A percentile compares a stretch with the other conserved stretches of the same genome.
These are phyloP conservation scores for Clarireedia homoeocarpa DNA, from an alignment of 2,329 filamentous ascomycete genomes.

Conservation along the genomic window DNA sequence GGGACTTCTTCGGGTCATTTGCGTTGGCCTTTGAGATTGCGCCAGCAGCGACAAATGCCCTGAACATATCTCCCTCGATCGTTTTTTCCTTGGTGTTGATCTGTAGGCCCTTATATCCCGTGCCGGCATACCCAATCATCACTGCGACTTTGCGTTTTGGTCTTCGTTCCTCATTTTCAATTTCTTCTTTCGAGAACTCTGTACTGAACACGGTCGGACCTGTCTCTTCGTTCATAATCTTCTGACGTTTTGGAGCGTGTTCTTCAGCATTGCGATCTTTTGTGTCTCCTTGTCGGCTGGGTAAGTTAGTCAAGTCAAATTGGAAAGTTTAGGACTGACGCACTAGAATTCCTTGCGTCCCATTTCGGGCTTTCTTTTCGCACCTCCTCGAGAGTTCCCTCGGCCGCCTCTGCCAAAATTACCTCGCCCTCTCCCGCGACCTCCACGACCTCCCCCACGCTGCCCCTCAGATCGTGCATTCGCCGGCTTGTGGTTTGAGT, in stretches of 20 bases:
- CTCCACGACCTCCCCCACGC: constrained; percentile 14
- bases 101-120: constrained; percentile 96
- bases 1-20: constrained; percentile 92
- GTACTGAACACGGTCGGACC: constrained; percentile 29
- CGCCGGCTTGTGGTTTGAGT: constrained; percentile 9
- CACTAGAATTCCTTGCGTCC: constrained; percentile 59
- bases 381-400: constrained; percentile 32
- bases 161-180: constrained; percentile 74
- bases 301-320: constrained; percentile 38
- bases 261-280: constrained; percentile 42
- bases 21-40: constrained; percentile 97
- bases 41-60: constrained; percentile 80
- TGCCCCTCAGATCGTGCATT: constrained; percentile 10
- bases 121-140: constrained; percentile 90
- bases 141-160: constrained; percentile 97
- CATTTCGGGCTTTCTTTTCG: constrained; percentile 58
- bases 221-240: constrained; percentile 33
- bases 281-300: constrained; percentile 44
- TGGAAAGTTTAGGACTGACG: constrained; percentile 24
- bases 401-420: constrained; percentile 19
- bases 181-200: constrained; percentile 67
- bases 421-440: constrained; percentile 16
- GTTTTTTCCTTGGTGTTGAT: constrained; percentile 78
- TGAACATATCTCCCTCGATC: constrained; percentile 92
- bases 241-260: constrained; percentile 47